Evolutionary conservation across 805 yeast species (phyloP).

Genomic region (Candida saitoana): DNA sequence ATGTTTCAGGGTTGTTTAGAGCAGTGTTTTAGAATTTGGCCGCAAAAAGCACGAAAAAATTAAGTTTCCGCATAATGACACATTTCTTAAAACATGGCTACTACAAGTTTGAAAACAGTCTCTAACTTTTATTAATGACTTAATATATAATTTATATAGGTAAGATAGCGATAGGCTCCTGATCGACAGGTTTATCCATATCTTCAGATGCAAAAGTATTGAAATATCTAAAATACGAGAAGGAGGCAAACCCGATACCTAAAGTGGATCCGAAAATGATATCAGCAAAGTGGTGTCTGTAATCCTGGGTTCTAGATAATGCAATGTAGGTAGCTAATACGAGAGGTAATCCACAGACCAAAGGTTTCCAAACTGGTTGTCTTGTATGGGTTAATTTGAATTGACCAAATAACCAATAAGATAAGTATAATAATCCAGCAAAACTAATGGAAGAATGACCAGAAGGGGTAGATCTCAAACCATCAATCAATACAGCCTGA

Average conservation of each 20-base stretch:
- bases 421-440: conserved; percentile 43
- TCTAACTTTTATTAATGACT: too few species aligned
- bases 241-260: conserved; percentile 25
- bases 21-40: conserved; percentile 33
- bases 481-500: conserved; percentile 36
- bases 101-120: too few species aligned
- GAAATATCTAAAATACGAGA: conserved; percentile 29
- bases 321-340: conserved; percentile 29
- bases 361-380: conserved; percentile 19
- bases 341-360: conserved; percentile 18
- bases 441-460: conserved; percentile 57
- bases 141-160: conserved; percentile 40
- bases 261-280: conserved; percentile 28
- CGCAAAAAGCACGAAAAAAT: conserved; percentile 25
- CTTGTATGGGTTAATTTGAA: conserved; percentile 15
- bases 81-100: background rate
- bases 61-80: background rate
- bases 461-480: conserved; percentile 54
- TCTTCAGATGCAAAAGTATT: conserved; percentile 8
- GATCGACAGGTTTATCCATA: conserved; percentile 9
- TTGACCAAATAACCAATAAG: conserved; percentile 49
- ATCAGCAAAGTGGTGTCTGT: conserved; percentile 36
- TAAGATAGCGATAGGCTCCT: conserved; percentile 12
- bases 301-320: conserved; percentile 32
- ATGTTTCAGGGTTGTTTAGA: conserved; percentile 3